phyloP scores from a whole-genome alignment of 2,329 filamentous ascomycete species.

The Lachnellula cervina region DNA sequence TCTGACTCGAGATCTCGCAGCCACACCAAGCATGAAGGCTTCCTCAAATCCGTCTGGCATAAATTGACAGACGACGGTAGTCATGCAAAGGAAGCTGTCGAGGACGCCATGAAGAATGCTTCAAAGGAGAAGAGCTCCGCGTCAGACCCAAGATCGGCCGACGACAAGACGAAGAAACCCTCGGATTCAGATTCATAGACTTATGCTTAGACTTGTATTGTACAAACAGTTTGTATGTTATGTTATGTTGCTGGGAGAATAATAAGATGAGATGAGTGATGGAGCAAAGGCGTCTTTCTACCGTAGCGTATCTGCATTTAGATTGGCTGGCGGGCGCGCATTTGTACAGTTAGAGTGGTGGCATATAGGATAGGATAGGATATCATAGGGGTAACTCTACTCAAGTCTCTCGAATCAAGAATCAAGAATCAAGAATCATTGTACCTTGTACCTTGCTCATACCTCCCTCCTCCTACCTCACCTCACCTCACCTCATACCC shows the following conservation, averaged over 20 bases:
- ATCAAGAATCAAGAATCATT: not conserved
- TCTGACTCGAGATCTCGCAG: conserved; percentile 40
- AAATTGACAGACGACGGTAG: conserved; percentile 69
- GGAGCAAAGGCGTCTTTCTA: conserved; percentile 18
- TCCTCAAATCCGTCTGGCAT: conserved; percentile 91
- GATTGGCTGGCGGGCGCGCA: too few species aligned
- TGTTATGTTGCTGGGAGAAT: conserved; percentile 14
- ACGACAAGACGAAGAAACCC: conserved; percentile 21
- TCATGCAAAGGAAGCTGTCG: conserved; percentile 7
- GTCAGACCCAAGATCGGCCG: conserved; percentile 5
- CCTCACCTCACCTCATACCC: not conserved
- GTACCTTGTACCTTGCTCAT: not conserved
- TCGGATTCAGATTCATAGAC: conserved; percentile 8
- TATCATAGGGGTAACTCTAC: not conserved
- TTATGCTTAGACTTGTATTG: conserved; percentile 6
- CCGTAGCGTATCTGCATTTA: too few species aligned
- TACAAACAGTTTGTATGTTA: conserved; percentile 1
- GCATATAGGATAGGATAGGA: not conserved
- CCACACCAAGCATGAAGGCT: conserved; percentile 67
- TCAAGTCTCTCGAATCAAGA: too few species aligned
- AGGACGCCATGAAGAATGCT: conserved; percentile 6
- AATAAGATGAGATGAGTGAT: not conserved
- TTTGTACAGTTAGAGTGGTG: not conserved
- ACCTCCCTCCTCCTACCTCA: too few species aligned
- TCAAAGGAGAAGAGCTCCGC: not conserved